Percentiles rank a stretch among this genome's conserved stretches.
These are phyloP conservation scores for Cucurbita ficifolia DNA, from an alignment of 306 rosid species.

Conservation along the genomic window DNA sequence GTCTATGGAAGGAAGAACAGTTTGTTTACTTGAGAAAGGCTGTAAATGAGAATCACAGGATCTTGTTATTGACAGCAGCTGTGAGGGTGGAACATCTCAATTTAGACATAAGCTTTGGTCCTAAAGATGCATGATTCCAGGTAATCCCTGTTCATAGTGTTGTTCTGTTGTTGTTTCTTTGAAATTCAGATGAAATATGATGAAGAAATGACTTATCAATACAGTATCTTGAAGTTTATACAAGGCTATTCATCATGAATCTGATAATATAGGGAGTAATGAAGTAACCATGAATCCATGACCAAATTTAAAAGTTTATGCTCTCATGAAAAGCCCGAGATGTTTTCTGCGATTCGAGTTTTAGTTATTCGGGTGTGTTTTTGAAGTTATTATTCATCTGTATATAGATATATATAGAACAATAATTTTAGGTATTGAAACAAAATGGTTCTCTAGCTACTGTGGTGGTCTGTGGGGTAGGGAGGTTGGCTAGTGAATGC, in stretches of 20 bases:
- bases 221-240: not conserved
- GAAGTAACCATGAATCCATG: not conserved
- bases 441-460: conserved; percentile 19
- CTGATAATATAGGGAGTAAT: not conserved
- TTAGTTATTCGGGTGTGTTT: not conserved
- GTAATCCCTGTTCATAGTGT: conserved; percentile 4
- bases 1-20: conserved; percentile 20
- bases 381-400: not conserved
- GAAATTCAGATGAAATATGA: not conserved
- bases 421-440: conserved; percentile 9
- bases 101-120: conserved; percentile 21
- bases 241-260: not conserved
- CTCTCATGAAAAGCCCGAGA: not conserved
- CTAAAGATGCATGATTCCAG: conserved; percentile 25
- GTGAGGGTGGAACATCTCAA: conserved; percentile 16
- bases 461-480: conserved; percentile 26
- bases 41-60: conserved; percentile 21
- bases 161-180: not conserved
- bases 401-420: not conserved
- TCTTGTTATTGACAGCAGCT: conserved; percentile 17
- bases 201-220: not conserved
- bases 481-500: conserved; percentile 29
- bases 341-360: not conserved
- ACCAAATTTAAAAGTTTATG: not conserved
- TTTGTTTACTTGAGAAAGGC: conserved; percentile 19